Evolutionary conservation across 306 rosid genomes (phyloP).

Genomic region (Inga leiocalycina): DNA sequence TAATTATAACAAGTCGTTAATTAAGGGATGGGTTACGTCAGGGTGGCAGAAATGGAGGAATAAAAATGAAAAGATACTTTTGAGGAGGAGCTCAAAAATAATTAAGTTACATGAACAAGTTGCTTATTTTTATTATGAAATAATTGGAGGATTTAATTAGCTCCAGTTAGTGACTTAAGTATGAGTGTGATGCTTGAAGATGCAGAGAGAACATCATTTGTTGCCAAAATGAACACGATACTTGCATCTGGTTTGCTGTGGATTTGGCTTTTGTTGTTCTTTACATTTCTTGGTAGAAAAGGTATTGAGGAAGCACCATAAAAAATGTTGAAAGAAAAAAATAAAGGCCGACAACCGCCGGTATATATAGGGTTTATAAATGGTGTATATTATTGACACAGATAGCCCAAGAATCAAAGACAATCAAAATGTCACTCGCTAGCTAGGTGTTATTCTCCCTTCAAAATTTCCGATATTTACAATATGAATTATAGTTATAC

Average conservation of each 20-base stretch:
- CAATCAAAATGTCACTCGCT: conserved; percentile 24
- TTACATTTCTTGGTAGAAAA: neutral
- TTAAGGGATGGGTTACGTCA: neutral
- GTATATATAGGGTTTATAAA: neutral
- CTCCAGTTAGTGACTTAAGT: neutral
- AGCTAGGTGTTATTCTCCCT: conserved; percentile 29
- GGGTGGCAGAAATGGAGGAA: neutral
- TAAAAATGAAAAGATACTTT: neutral
- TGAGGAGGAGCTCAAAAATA: neutral
- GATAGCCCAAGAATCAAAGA: neutral
- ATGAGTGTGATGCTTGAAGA: conserved; percentile 19
- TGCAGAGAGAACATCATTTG: conserved; percentile 14
- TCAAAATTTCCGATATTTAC: conserved; percentile 51
- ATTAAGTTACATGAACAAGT: conserved; percentile 1
- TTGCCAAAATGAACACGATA: conserved; percentile 32
- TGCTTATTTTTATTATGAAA: neutral
- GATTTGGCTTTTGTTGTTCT: neutral
- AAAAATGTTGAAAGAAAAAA: neutral
- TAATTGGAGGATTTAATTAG: neutral
- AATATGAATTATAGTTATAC: conserved; percentile 25
- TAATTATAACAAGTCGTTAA: conserved; percentile 14
- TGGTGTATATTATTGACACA: neutral
- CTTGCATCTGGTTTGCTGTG: conserved; percentile 16
- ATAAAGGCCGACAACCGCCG: conserved; percentile 6
- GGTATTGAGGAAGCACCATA: neutral